Evolutionary conservation across 768 basidiomycete genomes (phyloP), one percentile per base, ranked within the genome.

Genomic region (Leucocoprinus leucothites): DNA sequence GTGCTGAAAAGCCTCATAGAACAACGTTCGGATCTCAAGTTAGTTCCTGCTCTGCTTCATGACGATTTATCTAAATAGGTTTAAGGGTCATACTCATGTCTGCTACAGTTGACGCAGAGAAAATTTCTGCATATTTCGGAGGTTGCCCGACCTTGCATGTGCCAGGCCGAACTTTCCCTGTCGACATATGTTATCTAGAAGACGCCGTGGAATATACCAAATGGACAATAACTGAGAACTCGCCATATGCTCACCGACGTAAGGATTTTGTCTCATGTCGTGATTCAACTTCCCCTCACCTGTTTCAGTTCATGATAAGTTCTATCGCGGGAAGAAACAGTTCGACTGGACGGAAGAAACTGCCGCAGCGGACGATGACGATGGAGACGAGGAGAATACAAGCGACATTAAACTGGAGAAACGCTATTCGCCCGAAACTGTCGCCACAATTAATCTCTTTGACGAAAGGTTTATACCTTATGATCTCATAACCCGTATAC

Each of bases 131-230:
- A 13, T 98, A 87, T 68, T 97, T 98, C 66, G 91, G 87, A n/a
- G 82, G 83, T 44, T 88, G 88, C 60, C 92, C 93, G 0, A 82
- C 85, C 16, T 75, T 98, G 11, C 84, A 87, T 57, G 90, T 99
- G 25, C 95, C 95, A 16, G 97, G 96, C 2, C 82, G 96, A 16
- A 98, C 94, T 1, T 98, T 91, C 71, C 96, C 96, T 28, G 96
- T 98, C 4, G 85, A 90, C 49, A 76, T 88, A 18, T 77, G 80
- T 42, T 98, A 84, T 67, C 74, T 98, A 16, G 96, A 99, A 69
- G 96, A 98, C 68, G 94, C 91, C 0, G 80, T 98, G 36, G 87
- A 98, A 69, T 75, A 80, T 52, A 85, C 89, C 4, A 74, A 77
- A 13, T 97, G 92, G 92, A 75, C 81, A 18, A 82, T 97, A 57